Evolutionary conservation across 2,329 filamentous ascomycete species (phyloP).

Genomic region (Hymenoscyphus repandus): DNA sequence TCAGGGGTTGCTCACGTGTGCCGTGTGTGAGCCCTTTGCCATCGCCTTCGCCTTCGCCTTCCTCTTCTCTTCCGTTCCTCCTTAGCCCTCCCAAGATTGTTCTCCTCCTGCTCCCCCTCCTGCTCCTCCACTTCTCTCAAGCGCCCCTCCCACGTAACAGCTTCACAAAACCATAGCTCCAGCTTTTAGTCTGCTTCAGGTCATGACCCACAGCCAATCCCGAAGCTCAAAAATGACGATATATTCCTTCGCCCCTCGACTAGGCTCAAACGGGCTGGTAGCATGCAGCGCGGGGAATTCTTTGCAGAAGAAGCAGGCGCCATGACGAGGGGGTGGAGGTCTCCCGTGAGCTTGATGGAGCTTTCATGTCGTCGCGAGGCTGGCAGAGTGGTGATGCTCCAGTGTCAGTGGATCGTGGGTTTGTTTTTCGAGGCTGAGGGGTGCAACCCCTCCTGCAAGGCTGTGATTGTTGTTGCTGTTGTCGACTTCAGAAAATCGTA

Average conservation of each 20-base stretch:
- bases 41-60: no score
- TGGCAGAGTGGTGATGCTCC: neutral
- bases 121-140: no score
- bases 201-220: neutral
- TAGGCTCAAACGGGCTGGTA: neutral
- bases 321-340: neutral
- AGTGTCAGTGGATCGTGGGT: neutral
- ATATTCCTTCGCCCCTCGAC: neutral
- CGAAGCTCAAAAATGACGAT: neutral
- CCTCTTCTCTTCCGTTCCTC: no score
- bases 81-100: no score
- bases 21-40: no score
- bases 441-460: neutral
- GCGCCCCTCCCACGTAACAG: no score
- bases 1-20: no score
- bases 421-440: neutral
- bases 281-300: neutral
- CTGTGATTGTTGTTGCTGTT: neutral
- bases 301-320: neutral
- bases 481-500: neutral
- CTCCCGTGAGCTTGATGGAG: neutral
- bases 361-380: neutral
- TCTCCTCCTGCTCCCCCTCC: no score
- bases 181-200: no score
- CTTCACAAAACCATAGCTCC: no score